These are phyloP conservation scores for Lasiosphaeria miniovina DNA, from an alignment of 495 filamentous ascomycete genomes.

Conservation along the genomic window DNA sequence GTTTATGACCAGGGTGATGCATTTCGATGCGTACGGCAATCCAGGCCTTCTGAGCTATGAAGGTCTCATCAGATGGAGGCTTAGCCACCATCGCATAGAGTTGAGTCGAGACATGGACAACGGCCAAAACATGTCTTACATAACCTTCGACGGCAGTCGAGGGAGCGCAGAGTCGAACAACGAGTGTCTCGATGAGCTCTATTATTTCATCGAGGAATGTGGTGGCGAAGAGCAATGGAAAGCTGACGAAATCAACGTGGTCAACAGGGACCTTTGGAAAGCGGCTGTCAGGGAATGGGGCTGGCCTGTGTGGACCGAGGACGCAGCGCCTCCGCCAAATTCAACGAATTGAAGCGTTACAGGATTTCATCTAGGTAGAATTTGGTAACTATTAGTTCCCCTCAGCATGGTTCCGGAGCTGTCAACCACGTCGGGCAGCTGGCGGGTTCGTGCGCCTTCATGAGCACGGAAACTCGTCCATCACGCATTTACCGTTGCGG, in stretches of 20 bases:
- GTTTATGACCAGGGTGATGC: neutral
- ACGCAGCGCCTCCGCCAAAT: neutral
- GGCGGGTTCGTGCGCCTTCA: no score
- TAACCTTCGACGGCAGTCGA: neutral
- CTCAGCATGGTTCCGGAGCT: no score
- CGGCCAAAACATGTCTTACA: neutral
- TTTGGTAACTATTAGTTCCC: no score
- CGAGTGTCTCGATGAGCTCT: neutral
- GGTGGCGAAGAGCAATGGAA: neutral
- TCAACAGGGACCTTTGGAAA: conserved; percentile 2
- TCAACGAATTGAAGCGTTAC: no score
- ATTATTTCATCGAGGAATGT: neutral
- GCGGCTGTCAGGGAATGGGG: neutral
- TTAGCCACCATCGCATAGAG: neutral
- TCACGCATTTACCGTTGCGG: no score
- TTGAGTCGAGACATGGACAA: neutral
- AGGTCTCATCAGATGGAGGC: neutral
- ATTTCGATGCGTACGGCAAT: neutral
- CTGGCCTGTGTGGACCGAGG: neutral
- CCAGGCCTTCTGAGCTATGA: neutral
- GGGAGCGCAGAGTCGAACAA: neutral
- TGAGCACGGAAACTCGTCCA: no score
- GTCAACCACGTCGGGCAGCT: no score
- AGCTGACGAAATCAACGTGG: neutral
- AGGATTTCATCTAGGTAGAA: no score